Evolutionary conservation across 345 rosid species (phyloP).

Genomic region (Moricandia moricandioides): DNA sequence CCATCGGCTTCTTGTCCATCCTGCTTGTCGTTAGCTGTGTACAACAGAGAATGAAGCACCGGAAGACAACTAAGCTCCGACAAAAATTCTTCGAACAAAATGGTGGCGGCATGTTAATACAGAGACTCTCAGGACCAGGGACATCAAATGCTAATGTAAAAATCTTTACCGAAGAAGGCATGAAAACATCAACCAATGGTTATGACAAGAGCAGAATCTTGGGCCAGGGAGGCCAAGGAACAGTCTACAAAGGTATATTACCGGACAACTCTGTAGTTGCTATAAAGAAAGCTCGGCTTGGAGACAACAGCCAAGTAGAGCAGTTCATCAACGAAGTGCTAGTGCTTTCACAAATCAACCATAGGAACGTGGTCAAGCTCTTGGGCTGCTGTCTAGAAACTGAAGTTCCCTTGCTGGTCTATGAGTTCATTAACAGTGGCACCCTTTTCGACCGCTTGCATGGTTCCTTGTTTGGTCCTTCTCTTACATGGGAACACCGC

Average conservation of each 20-base stretch:
- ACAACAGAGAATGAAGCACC: not conserved
- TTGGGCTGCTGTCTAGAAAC: constrained; percentile 19
- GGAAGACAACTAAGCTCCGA: constrained; percentile 10
- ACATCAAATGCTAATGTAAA: not conserved
- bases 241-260: constrained; percentile 34
- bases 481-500: constrained; percentile 34
- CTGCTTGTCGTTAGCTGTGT: not conserved
- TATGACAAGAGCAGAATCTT: constrained; percentile 14
- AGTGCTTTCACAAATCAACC: constrained; percentile 29
- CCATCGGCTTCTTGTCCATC: constrained; percentile 12
- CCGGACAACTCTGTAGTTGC: constrained; percentile 22
- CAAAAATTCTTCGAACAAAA: constrained; percentile 17
- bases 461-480: constrained; percentile 2
- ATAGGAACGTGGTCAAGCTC: constrained; percentile 19
- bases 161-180: constrained; percentile 26
- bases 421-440: constrained; percentile 26
- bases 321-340: constrained; percentile 36
- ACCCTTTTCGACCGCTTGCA: constrained; percentile 31
- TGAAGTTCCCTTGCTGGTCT: constrained; percentile 27
- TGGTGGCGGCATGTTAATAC: constrained; percentile 15
- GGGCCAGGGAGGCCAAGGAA: constrained; percentile 33
- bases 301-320: constrained; percentile 22
- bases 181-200: constrained; percentile 21
- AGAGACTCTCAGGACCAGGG: constrained; percentile 10
- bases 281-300: constrained; percentile 16